Conservation (phyloP, 345 rosid species). For the Cardiospermum halicacabum region DNA sequence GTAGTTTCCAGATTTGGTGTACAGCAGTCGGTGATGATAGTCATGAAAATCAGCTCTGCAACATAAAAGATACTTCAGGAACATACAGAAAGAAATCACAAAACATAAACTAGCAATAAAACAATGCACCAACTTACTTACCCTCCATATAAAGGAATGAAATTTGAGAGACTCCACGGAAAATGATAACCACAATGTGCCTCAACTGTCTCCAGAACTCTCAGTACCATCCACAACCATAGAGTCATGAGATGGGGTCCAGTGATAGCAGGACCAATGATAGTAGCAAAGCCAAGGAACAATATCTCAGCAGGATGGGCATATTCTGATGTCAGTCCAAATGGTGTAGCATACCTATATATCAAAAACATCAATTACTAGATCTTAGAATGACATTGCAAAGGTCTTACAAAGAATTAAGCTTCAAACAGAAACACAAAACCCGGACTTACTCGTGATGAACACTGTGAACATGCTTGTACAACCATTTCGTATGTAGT, state of each 20-base stretch:
- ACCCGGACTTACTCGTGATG: slow-evolving; percentile 87
- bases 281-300: slow-evolving; percentile 93
- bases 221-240: slow-evolving; percentile 91
- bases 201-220: slow-evolving; percentile 96
- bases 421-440: slow-evolving; percentile 5
- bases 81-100: slow-evolving; percentile 5
- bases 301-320: slow-evolving; percentile 97
- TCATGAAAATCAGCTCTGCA: slow-evolving; percentile 97
- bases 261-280: slow-evolving; percentile 90
- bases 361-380: slow-evolving; percentile 9
- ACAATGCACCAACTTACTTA: slow-evolving; percentile 53
- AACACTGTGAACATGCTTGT: slow-evolving; percentile 93
- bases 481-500: slow-evolving; percentile 92
- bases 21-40: slow-evolving; percentile 91
- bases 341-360: slow-evolving; percentile 93
- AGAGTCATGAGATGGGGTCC: slow-evolving; percentile 92
- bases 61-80: slow-evolving; percentile 12
- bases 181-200: slow-evolving; percentile 99
- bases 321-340: slow-evolving; percentile 93
- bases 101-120: background rate
- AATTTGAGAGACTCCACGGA: slow-evolving; percentile 95
- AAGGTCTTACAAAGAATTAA: background rate
- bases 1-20: slow-evolving; percentile 96
- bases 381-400: slow-evolving; percentile 1
- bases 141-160: slow-evolving; percentile 97